phyloP scores from a whole-genome alignment of 306 rosid genomes.

The Trifolium subterraneum region DNA sequence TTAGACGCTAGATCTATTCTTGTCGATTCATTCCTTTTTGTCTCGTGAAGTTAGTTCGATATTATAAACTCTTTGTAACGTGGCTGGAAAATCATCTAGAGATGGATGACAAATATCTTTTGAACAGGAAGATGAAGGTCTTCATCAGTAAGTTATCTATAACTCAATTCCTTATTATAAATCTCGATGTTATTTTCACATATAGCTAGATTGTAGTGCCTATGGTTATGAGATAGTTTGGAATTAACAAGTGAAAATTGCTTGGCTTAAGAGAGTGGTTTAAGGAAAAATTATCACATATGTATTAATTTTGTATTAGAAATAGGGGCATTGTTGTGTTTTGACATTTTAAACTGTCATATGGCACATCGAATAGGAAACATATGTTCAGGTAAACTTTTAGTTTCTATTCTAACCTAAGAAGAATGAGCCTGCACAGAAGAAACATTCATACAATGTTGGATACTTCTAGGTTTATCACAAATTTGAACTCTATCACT shows the following conservation, averaged over 20 bases:
- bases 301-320: too few species aligned
- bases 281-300: too few species aligned
- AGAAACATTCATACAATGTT: conserved; percentile 34
- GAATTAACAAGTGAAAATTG: too few species aligned
- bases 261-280: too few species aligned
- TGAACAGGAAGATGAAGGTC: too few species aligned
- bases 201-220: too few species aligned
- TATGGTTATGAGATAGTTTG: too few species aligned
- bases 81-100: background rate
- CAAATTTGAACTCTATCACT: conserved; percentile 86
- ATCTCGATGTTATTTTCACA: too few species aligned
- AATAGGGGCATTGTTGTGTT: too few species aligned
- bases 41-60: background rate
- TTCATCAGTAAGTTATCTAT: too few species aligned
- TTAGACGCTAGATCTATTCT: background rate
- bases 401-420: conserved; percentile 21
- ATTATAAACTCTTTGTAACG: background rate
- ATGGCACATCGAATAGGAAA: conserved; percentile 80
- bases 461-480: conserved; percentile 71
- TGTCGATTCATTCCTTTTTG: conserved; percentile 3
- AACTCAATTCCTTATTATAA: too few species aligned
- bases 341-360: too few species aligned
- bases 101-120: background rate
- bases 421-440: conserved; percentile 16
- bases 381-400: conserved; percentile 79